phyloP scores from a whole-genome alignment of 768 basidiomycete genomes.

The Psilocybe tampanensis region DNA sequence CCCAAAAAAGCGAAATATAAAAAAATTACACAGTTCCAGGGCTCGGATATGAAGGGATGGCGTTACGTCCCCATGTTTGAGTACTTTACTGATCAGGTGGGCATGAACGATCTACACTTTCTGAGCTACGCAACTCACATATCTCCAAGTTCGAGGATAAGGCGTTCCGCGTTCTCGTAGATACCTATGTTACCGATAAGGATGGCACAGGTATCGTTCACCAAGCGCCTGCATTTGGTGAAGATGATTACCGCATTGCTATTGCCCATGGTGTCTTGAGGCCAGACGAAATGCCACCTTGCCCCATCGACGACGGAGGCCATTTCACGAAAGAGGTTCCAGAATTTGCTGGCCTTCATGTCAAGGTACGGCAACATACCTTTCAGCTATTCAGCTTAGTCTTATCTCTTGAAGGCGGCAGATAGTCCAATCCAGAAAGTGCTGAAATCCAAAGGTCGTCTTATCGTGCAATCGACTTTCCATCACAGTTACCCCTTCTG shows the following conservation, averaged over 20 bases:
- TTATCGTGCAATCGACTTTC: constrained; percentile 85
- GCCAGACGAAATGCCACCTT: constrained; percentile 92
- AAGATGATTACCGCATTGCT: constrained; percentile 96
- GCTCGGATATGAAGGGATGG: constrained; percentile 95
- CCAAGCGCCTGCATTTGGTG: constrained; percentile 97
- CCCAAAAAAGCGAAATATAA: constrained; percentile 97
- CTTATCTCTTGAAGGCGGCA: constrained; percentile 60
- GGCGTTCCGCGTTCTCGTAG: constrained; percentile 87
- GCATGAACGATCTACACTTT: neutral
- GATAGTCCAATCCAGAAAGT: constrained; percentile 94
- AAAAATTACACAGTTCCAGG: constrained; percentile 86
- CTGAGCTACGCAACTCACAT: neutral
- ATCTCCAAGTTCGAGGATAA: constrained; percentile 79
- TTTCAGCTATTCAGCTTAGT: constrained; percentile 4
- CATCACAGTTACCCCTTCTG: constrained; percentile 97
- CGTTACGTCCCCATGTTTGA: constrained; percentile 93
- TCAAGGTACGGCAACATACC: constrained; percentile 66
- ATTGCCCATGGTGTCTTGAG: constrained; percentile 82
- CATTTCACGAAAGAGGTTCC: constrained; percentile 87
- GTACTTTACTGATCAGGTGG: constrained; percentile 92
- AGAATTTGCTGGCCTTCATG: constrained; percentile 85
- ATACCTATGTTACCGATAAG: constrained; percentile 90
- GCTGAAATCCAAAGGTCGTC: constrained; percentile 82
- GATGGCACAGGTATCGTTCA: constrained; percentile 99
- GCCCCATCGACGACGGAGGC: constrained; percentile 91